Evolutionary conservation across 2,329 filamentous ascomycete species (phyloP).

Genomic region (Epichloe aotearoae): DNA sequence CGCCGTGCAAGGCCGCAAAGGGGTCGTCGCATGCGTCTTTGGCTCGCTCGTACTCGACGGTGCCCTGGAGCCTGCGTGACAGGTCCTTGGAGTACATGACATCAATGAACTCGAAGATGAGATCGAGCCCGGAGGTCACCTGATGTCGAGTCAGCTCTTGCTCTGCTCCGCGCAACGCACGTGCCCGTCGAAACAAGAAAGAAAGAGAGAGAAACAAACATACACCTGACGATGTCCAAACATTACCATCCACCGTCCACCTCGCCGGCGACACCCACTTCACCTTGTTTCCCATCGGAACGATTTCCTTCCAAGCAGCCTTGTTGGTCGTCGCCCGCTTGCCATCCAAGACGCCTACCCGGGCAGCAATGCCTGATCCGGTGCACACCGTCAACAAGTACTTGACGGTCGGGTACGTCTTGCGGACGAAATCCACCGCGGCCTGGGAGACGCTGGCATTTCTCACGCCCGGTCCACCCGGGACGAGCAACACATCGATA

Average conservation of each 20-base stretch:
- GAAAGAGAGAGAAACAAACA: slow-evolving; percentile 8
- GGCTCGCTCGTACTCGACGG: slow-evolving; percentile 7
- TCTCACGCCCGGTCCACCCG: slow-evolving; percentile 42
- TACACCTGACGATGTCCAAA: slow-evolving; percentile 50
- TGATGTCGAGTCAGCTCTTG: slow-evolving; percentile 1
- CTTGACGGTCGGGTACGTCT: slow-evolving; percentile 31
- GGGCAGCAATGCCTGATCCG: slow-evolving; percentile 42
- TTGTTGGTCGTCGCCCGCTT: slow-evolving; percentile 54
- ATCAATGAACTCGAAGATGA: slow-evolving; percentile 10
- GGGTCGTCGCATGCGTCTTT: slow-evolving; percentile 10
- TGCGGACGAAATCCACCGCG: slow-evolving; percentile 26
- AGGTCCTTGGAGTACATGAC: slow-evolving; percentile 3
- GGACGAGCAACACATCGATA: slow-evolving; percentile 45
- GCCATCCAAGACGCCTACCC: slow-evolving; percentile 45
- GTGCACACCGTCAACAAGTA: slow-evolving; percentile 55
- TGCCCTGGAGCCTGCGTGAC: slow-evolving; percentile 3
- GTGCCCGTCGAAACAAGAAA: not conserved
- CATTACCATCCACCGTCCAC: slow-evolving; percentile 51
- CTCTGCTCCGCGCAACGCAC: too few relatives aligned
- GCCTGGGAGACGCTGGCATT: slow-evolving; percentile 14
- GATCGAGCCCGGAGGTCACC: slow-evolving; percentile 8
- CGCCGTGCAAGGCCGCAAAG: slow-evolving; percentile 6
- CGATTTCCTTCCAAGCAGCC: slow-evolving; percentile 33
- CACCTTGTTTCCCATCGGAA: slow-evolving; percentile 31
- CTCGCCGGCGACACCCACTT: slow-evolving; percentile 47